These are phyloP conservation scores for Thozetella sp. DNA, from an alignment of 495 filamentous ascomycete species.

Conservation along the genomic window DNA sequence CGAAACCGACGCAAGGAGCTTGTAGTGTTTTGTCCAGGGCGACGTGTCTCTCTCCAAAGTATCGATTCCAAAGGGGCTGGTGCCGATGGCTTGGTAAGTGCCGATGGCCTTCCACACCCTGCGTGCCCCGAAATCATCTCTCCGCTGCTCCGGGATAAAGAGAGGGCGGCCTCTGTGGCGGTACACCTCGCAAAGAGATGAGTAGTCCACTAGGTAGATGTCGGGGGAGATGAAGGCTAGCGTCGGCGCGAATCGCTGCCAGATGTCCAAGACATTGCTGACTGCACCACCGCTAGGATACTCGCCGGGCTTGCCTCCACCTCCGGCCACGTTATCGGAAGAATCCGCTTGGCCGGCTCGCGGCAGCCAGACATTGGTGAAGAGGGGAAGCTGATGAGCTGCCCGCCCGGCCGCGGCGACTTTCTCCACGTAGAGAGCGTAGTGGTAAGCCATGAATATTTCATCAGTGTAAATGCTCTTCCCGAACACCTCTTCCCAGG, in stretches of 20 bases:
- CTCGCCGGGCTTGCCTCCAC: constrained; percentile 42
- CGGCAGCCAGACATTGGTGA: constrained; percentile 49
- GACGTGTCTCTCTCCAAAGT: constrained; percentile 32
- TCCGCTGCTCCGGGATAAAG: constrained; percentile 53
- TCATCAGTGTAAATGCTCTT: constrained; percentile 40
- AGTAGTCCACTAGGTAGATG: constrained; percentile 48
- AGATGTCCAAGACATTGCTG: constrained; percentile 44
- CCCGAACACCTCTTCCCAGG: constrained; percentile 45
- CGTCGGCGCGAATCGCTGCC: constrained; percentile 39
- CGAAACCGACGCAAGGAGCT: constrained; percentile 32
- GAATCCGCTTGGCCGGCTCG: neutral
- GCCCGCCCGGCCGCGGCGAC: constrained; percentile 43
- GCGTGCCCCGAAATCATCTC: constrained; percentile 48
- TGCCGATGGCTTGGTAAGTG: constrained; percentile 40
- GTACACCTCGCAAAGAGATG: constrained; percentile 39
- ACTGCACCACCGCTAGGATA: constrained; percentile 48
- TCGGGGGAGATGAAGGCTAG: constrained; percentile 53
- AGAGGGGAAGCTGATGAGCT: constrained; percentile 44
- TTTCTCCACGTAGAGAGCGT: constrained; percentile 41
- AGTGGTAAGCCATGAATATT: constrained; percentile 54
- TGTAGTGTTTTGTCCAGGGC: constrained; percentile 41
- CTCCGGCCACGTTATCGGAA: constrained; percentile 35
- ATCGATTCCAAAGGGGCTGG: constrained; percentile 49
- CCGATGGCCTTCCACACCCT: constrained; percentile 46
- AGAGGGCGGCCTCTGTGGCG: constrained; percentile 44